Conservation (phyloP, 148 eudicot species). For the Rhododendron henanense region DNA sequence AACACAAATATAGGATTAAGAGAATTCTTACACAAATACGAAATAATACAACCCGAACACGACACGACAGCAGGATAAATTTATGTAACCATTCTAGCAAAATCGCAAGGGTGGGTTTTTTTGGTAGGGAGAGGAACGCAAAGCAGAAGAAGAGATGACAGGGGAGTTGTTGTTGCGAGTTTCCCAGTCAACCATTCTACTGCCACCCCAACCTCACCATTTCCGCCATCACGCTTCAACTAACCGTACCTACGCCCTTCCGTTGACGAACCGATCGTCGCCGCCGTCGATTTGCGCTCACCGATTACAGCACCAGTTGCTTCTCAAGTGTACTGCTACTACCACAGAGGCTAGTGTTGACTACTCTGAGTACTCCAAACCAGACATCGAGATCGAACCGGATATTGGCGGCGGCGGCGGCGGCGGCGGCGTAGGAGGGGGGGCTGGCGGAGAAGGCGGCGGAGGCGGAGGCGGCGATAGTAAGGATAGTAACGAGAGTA, state of each 20-base stretch:
- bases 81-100: not conserved
- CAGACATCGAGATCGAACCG: conserved; percentile 10
- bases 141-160: not conserved
- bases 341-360: not conserved
- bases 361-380: not conserved
- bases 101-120: not conserved
- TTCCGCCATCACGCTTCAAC: not conserved
- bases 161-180: conserved; percentile 2
- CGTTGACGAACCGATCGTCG: not conserved
- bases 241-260: not conserved
- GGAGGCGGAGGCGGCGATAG: conserved; percentile 37
- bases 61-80: no score
- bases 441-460: conserved; percentile 21
- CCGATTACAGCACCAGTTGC: not conserved
- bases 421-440: conserved; percentile 45
- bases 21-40: no score
- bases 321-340: not conserved
- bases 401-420: conserved; percentile 48
- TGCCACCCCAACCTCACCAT: not conserved
- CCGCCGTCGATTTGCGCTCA: not conserved
- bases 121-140: not conserved
- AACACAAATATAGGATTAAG: no score
- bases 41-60: no score
- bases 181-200: not conserved
- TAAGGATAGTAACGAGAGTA: conserved; percentile 21